Base-by-base conservation (phyloP, 202 grass and related monocot genomes). In the Panicum hallii region DNA sequence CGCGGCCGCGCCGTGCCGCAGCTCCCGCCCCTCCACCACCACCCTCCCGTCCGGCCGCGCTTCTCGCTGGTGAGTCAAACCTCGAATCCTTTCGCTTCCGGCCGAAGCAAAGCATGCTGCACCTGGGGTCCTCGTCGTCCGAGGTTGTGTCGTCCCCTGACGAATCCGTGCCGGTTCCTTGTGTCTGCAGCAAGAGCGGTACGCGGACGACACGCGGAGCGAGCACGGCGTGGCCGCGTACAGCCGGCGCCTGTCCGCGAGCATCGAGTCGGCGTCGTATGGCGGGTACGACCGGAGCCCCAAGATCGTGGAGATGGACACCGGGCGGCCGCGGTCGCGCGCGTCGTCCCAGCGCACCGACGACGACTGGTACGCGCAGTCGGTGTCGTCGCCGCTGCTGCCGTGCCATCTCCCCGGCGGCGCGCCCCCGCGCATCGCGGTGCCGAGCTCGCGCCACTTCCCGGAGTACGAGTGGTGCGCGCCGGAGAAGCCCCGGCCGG, bases 231-330 rank as follows among this genome's bases (percentile, higher is more conserved):
- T 67, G 22, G 61, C 89, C 20, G 73, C 90, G 79, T 93, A 93
- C 88, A 93, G 90, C 89, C 87, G 93, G 4, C 88, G 90, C 7
- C 82, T 97, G 20, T 99, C 97, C 0, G 87, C 97, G 57, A 93
- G 90, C 89, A 78, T 99, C 42, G 97, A 99, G 55, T 90, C 82
- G 9, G 74, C 81, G 67, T 93, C 79, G 0, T 82, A 86, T 19
- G 92, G 87, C 17, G 48, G 79, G 50, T 91, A 70, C 42, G 97
- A 97, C 83, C 86, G 83, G 74, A 99, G 97, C 85, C 92, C 97
- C 2, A 99, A 97, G 90, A 96, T 97, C 50, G 97, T 99, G 36
- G 97, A 99, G 86, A 93, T 99, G 70, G 97, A 99, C 78, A 97
- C 92, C 0, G 84, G 83, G 12, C 77, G 93, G 9, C 92, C 90